phyloP scores from a whole-genome alignment of 805 yeast genomes.

The Saccharomycopsis schoenii region DNA sequence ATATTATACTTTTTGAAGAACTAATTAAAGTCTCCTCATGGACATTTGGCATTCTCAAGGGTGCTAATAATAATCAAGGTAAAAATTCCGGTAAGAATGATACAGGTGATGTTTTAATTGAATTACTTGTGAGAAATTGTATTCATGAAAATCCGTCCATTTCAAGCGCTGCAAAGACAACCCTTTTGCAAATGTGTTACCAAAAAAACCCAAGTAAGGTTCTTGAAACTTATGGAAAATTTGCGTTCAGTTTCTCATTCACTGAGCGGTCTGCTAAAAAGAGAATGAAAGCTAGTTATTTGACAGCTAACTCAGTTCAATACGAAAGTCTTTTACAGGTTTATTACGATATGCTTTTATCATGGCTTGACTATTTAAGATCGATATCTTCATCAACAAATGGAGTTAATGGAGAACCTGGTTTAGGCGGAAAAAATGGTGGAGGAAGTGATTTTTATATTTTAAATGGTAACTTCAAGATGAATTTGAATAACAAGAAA shows the following conservation, averaged over 20 bases:
- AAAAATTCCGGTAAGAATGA: neutral
- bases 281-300: slow-evolving; percentile 38
- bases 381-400: slow-evolving; percentile 13
- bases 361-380: slow-evolving; percentile 70
- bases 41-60: slow-evolving; percentile 37
- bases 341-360: slow-evolving; percentile 68
- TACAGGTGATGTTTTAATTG: slow-evolving; percentile 35
- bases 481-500: slow-evolving; percentile 19
- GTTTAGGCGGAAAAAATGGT: neutral
- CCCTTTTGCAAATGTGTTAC: slow-evolving; percentile 58
- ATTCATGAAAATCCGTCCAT: slow-evolving; percentile 58
- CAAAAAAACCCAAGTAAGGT: slow-evolving; percentile 60
- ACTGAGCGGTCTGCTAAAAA: slow-evolving; percentile 20
- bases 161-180: slow-evolving; percentile 49
- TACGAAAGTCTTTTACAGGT: slow-evolving; percentile 52
- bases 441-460: slow-evolving; percentile 19
- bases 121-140: slow-evolving; percentile 66
- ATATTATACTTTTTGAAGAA: slow-evolving; percentile 56
- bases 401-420: slow-evolving; percentile 21
- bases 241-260: slow-evolving; percentile 64
- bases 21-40: slow-evolving; percentile 69
- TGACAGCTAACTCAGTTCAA: slow-evolving; percentile 43
- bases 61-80: slow-evolving; percentile 22
- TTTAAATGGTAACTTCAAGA: slow-evolving; percentile 17
- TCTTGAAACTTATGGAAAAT: slow-evolving; percentile 65